Base-by-base conservation (phyloP, 2,329 filamentous ascomycete species). In the Cladosporium phlei region DNA sequence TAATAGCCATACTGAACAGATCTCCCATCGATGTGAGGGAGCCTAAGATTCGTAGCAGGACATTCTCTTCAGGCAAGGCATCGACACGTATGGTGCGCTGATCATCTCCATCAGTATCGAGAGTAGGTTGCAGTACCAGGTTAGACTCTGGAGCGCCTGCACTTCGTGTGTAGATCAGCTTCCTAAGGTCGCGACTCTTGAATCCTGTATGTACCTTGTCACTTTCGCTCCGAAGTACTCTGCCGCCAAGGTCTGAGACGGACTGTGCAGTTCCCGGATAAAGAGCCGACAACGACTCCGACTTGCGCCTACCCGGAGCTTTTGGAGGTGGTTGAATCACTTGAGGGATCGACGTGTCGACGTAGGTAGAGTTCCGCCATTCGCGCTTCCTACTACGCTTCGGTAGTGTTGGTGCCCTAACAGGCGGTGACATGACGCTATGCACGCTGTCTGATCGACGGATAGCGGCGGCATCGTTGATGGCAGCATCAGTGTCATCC, bases 31-130 rank as follows among this genome's bases (percentile, higher is more conserved):
- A 70, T 27, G 69, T 62, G 6, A 79, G 65, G 4, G 64, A 68
- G 34, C 69, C 61, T 48, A 82, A 63, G 9, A 82, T 77, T n/a
- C 60, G 57, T 14, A 76, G 57, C 12, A 80, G 67, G 3, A 80
- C 68, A n/a, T 65, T 56, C 50, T 78, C 72, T 2, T 76, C 73
- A 8, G 53, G 52, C 6, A 46, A 48, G 4, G 28, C 32, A 20
- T 20, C 16, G 5, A 28, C 25, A 39, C 24, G 24, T 4, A 25
- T 25, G 5, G 24, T 21, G n/a, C 11, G 24, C 14, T 39, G 21
- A 6, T 39, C 21, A 7, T 39, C 16, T 16, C 24, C 17, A 14
- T 39, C 24, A 16, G 17, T 22, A 6, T n/a, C 16, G 12, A 39
- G 20, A 10, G 20, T 22, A 6, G 37, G 37, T 29, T 22, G 10